Evolutionary conservation across 768 basidiomycete species (phyloP), one percentile per base, ranked within the genome.

Genomic region (Leccinum subgranulosum): DNA sequence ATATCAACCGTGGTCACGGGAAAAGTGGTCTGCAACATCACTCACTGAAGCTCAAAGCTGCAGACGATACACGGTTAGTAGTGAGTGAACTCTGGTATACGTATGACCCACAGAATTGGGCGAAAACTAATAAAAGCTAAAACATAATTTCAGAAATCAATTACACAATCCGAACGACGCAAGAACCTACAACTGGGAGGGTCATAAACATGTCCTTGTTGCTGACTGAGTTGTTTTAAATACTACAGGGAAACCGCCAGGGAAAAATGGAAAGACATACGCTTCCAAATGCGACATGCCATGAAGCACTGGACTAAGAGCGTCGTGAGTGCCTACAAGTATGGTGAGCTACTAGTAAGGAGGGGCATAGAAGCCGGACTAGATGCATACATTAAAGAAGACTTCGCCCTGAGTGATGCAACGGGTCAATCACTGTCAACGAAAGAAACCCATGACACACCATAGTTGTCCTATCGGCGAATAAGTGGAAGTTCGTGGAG

Each of bases 271-370:
- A 41, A 43, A 70, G 39, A 46, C 79, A 51, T 64, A 81, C 79
- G 63, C 49, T 69, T 74, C 73, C 78, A 85, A 3, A 85, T 72
- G 1, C 83, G 80, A 60, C 75, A 68, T 1, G 75, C 65, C 57
- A 84, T 75, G 69, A 84, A 85, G 39, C 79, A 75, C 69, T 85
- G 84, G 6, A 84, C 83, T 21, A 83, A 66, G 43, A 76, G 69
- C 6, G 77, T 80, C 12, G 80, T 83, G 19, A 82, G 64, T 29
- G 75, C 62, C 68, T 69, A 12, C 4, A 34, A 15, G 15, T 7
- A 21, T 46, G 25, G 51, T 68, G 31, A 63, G 34, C 7, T 15
- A 19, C n/a, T 6, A 19, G 9, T 41, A 47, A 27, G 27, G 43
- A 19, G 14, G 17, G 14, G 15, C 25, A 27, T 10, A 14, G n/a